A percentile compares a stretch with the other conserved stretches of the same genome.
phyloP scores from a whole-genome alignment of 1,284 basidiomycete species.

The Fomitopsis palustris region DNA sequence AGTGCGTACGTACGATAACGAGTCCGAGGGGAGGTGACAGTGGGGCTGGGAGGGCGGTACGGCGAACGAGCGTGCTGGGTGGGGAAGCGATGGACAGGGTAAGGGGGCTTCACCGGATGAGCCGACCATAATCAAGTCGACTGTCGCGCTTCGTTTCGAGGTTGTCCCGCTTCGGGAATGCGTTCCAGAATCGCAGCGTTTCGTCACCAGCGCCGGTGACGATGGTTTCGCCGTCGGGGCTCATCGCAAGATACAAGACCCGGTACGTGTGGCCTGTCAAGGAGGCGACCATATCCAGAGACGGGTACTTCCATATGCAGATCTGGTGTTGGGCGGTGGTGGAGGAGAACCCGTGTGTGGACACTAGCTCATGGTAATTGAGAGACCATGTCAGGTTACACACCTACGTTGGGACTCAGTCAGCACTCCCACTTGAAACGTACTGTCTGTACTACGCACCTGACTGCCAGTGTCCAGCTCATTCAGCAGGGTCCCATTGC shows the following conservation, averaged over 20 bases:
- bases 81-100: slow-evolving; percentile 9
- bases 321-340: slow-evolving; percentile 97
- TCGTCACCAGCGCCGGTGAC: slow-evolving; percentile 98
- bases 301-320: slow-evolving; percentile 97
- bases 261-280: slow-evolving; percentile 93
- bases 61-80: not conserved
- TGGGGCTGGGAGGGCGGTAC: not conserved
- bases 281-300: slow-evolving; percentile 89
- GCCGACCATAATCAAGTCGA: slow-evolving; percentile 56
- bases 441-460: slow-evolving; percentile 42
- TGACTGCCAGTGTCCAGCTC: slow-evolving; percentile 93
- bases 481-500: slow-evolving; percentile 80
- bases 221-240: slow-evolving; percentile 94
- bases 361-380: slow-evolving; percentile 95
- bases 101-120: slow-evolving; percentile 45
- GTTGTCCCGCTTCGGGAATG: slow-evolving; percentile 71
- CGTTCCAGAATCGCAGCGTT: slow-evolving; percentile 96
- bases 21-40: not conserved
- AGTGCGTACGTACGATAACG: slow-evolving; percentile 1
- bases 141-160: slow-evolving; percentile 43
- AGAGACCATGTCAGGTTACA: slow-evolving; percentile 97
- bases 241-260: slow-evolving; percentile 96
- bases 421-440: not conserved
- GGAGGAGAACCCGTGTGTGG: slow-evolving; percentile 95
- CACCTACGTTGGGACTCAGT: slow-evolving; percentile 50